Percentiles rank a stretch among this genome's conserved stretches.
Conservation (phyloP, 352 stramenopile genomes). For the Pythium rishiriense region DNA sequence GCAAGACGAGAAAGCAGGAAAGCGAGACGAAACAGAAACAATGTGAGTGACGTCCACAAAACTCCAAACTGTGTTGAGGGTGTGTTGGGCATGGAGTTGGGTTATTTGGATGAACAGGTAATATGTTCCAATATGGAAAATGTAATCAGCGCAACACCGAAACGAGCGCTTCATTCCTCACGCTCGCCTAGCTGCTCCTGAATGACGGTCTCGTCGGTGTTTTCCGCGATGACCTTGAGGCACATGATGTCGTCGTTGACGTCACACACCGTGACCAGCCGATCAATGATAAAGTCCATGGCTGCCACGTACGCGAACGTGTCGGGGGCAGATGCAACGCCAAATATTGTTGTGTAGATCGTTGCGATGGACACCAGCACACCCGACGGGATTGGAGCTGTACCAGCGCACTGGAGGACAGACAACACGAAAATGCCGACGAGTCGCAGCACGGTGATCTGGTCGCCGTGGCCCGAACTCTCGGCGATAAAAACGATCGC, state of each 20-base stretch:
- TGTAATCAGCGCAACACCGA: not conserved
- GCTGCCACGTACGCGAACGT: constrained; percentile 65
- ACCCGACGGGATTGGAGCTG: constrained; percentile 52
- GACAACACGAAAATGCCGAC: constrained; percentile 64
- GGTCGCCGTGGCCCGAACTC: constrained; percentile 51
- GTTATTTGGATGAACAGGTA: not conserved
- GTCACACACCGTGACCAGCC: constrained; percentile 66
- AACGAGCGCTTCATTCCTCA: not conserved
- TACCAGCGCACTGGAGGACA: constrained; percentile 53
- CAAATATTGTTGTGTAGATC: constrained; percentile 72
- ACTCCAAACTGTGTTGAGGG: not conserved
- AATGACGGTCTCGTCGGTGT: constrained; percentile 70
- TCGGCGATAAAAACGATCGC: constrained; percentile 65
- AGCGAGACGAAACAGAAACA: not conserved
- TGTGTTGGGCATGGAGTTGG: not conserved
- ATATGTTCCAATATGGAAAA: not conserved
- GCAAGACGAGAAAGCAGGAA: not conserved
- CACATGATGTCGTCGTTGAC: constrained; percentile 83
- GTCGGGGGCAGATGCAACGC: constrained; percentile 44
- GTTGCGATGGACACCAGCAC: constrained; percentile 58
- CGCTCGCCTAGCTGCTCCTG: constrained; percentile 56
- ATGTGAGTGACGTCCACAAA: not conserved
- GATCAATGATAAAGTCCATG: constrained; percentile 73
- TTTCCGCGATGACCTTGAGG: constrained; percentile 74
- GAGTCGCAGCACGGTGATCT: constrained; percentile 54